Evolutionary conservation across 1,284 basidiomycete genomes (phyloP).

Genomic region (Amylostereum areolatum): DNA sequence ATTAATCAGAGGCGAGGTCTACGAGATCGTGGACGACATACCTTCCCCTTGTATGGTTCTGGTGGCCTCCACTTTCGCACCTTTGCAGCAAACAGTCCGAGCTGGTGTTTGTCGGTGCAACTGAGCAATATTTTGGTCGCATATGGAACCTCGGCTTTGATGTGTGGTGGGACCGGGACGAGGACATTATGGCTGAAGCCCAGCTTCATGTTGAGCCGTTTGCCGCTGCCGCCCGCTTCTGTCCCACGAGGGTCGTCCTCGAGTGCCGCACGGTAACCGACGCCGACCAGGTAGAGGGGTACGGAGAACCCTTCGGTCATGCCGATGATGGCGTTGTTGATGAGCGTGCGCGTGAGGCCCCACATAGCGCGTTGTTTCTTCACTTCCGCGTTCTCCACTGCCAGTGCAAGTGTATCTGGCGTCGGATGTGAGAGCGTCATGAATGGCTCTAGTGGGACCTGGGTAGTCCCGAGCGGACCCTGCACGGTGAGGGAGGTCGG

Average conservation of each 20-base stretch:
- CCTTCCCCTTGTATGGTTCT: constrained; percentile 97
- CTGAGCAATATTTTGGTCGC: constrained; percentile 66
- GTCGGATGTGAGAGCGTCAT: constrained; percentile 55
- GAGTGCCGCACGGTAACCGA: constrained; percentile 87
- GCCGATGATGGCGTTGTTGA: constrained; percentile 86
- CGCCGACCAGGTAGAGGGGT: constrained; percentile 86
- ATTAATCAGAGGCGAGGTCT: constrained; percentile 8
- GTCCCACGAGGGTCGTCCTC: constrained; percentile 79
- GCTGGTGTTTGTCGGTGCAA: constrained; percentile 69
- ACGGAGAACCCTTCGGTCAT: constrained; percentile 86
- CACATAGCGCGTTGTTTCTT: constrained; percentile 86
- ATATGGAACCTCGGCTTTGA: constrained; percentile 68
- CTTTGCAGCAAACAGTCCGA: constrained; percentile 86
- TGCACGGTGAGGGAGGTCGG: constrained; percentile 51
- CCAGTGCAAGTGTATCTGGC: constrained; percentile 46
- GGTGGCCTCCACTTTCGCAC: constrained; percentile 84
- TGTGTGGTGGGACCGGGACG: constrained; percentile 75
- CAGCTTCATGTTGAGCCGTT: constrained; percentile 81
- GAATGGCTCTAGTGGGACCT: constrained; percentile 64
- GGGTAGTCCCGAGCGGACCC: constrained; percentile 74
- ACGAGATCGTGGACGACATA: constrained; percentile 31
- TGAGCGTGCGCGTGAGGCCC: constrained; percentile 88
- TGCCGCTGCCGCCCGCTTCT: constrained; percentile 48
- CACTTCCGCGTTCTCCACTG: constrained; percentile 64
- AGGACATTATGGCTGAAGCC: constrained; percentile 88